Evolutionary conservation across 1,284 basidiomycete genomes (phyloP), one percentile per base, ranked within the genome.

Genomic region (Ustilago tritici): DNA sequence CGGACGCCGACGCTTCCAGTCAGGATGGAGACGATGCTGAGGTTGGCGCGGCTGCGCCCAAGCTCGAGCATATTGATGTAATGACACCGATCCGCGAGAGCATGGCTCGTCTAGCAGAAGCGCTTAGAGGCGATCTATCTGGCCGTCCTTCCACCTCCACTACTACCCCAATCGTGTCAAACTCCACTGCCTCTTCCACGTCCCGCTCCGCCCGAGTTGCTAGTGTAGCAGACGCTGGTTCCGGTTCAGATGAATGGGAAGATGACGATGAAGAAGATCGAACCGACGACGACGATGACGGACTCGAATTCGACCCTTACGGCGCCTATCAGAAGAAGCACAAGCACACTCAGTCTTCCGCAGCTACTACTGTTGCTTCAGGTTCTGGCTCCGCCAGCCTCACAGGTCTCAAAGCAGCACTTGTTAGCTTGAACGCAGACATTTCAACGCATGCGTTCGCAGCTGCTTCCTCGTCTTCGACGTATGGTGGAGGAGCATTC

Each of bases 11-110:
- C 11, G 49, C 41, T 17, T 65, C 61, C 10, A 32, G 61, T 19
- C 56, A 41, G 17, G 63, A 49, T 1, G 55, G 31, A 10, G 65
- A 62, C 10, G 65, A 56, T 2, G 35, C 36, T 4, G 59, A 63
- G 36, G 11, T 14, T 4, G 60, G 43, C 9, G 38, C n/a, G 9
- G 60, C 50, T 17, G 49, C 47, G 14, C 28, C 56, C 5, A 68
- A 68, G 47, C 57, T 81, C 23, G 80, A 73, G 11, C 80, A 82
- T 0, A 83, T 85, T 64, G 78, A 85, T 53, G 41, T 85, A 8
- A 78, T 72, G 28, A 56, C 56, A n/a, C 73, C 78, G 11, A 61
- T 85, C 9, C 79, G 81, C 12, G 61, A 63, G 11, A 80, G 80
- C 17, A 70, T 85, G 66, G 62, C 75, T 19, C 62, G 63, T 14